These are phyloP conservation scores for Neocatenulostroma microsporum DNA, from an alignment of 2,329 filamentous ascomycete species.

Conservation along the genomic window DNA sequence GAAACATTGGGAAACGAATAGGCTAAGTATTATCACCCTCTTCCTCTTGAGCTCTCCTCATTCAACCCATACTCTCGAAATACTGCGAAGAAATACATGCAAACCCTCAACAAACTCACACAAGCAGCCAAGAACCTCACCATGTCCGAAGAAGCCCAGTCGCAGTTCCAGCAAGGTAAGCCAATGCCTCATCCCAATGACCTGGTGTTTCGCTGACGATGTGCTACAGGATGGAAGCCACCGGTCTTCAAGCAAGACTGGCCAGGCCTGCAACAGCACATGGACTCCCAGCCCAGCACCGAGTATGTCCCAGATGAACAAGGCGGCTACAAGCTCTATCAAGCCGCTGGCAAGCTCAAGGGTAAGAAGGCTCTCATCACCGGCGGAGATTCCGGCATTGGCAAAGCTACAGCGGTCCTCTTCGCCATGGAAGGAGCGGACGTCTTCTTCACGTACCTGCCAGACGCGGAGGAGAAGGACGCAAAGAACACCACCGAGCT, in stretches of 20 bases:
- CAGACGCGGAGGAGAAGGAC: conserved; percentile 67
- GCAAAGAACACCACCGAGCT: conserved; percentile 64
- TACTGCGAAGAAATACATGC: too few species aligned
- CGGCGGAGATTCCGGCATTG: conserved; percentile 72
- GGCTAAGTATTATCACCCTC: too few species aligned
- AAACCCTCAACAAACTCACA: too few species aligned
- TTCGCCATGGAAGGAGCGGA: conserved; percentile 77
- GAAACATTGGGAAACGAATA: too few species aligned
- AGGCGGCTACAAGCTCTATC: conserved; percentile 62
- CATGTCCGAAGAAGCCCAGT: too few species aligned
- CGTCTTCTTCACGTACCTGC: conserved; percentile 64
- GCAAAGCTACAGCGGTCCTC: conserved; percentile 64
- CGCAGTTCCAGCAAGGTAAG: too few species aligned
- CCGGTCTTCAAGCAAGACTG: conserved; percentile 40
- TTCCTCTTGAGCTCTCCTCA: too few species aligned
- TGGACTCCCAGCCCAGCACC: conserved; percentile 53
- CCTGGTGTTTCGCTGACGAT: too few species aligned
- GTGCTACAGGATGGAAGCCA: conserved; percentile 11
- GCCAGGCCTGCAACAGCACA: conserved; percentile 48
- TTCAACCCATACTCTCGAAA: too few species aligned
- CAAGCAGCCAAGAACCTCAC: too few species aligned
- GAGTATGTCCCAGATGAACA: conserved; percentile 61
- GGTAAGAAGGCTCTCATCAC: conserved; percentile 73
- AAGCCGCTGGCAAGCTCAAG: conserved; percentile 65
- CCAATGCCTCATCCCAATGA: too few species aligned